These are phyloP conservation scores for Rhytidiadelphus loreus DNA, from an alignment of 225 moss, liverwort and hornwort genomes.

Conservation along the genomic window DNA sequence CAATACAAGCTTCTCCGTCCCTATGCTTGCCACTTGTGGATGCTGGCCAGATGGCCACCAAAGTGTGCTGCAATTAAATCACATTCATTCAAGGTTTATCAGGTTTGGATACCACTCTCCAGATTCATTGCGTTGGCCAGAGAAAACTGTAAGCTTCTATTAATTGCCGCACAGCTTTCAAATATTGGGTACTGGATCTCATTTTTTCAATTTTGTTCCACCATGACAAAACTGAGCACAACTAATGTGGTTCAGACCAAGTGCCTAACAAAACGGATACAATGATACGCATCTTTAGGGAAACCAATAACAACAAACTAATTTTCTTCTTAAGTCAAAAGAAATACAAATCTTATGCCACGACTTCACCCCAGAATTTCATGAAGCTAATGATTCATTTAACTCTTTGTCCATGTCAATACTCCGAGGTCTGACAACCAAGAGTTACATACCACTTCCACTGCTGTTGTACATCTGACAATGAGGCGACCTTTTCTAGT, in stretches of 20 bases:
- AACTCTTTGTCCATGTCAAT: not conserved
- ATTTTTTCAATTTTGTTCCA: not conserved
- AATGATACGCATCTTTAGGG: not conserved
- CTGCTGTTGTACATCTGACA: constrained; percentile 42
- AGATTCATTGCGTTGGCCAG: not conserved
- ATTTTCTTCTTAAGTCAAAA: not conserved
- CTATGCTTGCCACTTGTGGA: constrained; percentile 62
- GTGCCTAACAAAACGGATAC: not conserved
- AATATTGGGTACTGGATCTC: not conserved
- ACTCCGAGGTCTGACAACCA: not conserved
- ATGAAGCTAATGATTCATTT: not conserved
- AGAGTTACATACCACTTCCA: constrained; percentile 50
- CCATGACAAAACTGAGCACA: not conserved
- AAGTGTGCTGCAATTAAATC: constrained; percentile 50
- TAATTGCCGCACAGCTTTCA: not conserved
- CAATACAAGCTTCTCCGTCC: constrained; percentile 52
- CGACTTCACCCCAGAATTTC: not conserved
- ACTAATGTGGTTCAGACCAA: not conserved
- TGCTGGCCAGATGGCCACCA: constrained; percentile 91
- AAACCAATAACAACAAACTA: not conserved
- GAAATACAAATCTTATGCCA: not conserved
- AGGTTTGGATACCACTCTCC: not conserved
- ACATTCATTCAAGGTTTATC: not conserved
- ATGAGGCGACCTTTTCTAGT: constrained; percentile 35
- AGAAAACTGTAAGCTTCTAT: not conserved